phyloP scores from a whole-genome alignment of 2,329 filamentous ascomycete genomes.

The Ceratocystis papillata region DNA sequence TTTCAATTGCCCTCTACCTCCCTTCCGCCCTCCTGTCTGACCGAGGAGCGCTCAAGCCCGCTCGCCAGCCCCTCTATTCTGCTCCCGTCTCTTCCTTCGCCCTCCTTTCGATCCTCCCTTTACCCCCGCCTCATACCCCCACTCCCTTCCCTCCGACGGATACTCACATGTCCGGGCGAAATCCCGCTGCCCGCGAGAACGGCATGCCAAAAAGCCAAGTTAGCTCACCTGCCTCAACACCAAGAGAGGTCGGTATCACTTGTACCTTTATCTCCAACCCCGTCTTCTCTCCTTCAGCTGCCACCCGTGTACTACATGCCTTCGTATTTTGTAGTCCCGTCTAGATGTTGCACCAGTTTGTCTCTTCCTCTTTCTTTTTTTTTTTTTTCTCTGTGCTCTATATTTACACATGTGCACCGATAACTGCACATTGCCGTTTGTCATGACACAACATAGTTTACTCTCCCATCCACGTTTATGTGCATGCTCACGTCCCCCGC shows the following conservation, averaged over 20 bases:
- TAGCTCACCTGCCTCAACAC: background rate
- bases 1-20: background rate
- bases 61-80: background rate
- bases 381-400: background rate
- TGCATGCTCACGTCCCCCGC: too few species aligned
- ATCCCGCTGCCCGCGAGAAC: slow-evolving; percentile 3
- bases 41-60: slow-evolving; percentile 1
- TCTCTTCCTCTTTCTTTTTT: background rate
- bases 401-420: background rate
- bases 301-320: background rate
- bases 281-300: background rate
- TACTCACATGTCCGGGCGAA: background rate
- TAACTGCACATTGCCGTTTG: background rate
- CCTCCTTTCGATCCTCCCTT: background rate
- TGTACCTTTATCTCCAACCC: background rate
- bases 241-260: background rate
- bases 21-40: background rate
- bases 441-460: background rate
- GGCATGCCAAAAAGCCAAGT: background rate
- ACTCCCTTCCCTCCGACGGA: background rate
- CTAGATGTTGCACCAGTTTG: background rate
- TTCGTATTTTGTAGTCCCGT: background rate
- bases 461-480: background rate
- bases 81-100: background rate
- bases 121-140: background rate